Base-by-base conservation (phyloP, 164 flowering plant genomes). In the Piper betle region DNA sequence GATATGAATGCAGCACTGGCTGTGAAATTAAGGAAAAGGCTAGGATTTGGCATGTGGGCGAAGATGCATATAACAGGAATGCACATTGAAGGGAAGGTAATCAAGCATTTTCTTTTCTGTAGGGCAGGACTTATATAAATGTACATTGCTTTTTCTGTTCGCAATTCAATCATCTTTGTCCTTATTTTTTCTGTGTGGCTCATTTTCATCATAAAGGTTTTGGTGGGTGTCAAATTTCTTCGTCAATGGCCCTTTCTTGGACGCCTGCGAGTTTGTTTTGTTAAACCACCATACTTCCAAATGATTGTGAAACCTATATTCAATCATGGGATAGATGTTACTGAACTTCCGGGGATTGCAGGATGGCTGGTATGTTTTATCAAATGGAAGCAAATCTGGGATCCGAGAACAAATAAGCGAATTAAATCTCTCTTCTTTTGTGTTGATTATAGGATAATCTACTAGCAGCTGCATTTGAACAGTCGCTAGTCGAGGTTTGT, bases 81-180 rank as follows among this genome's bases (percentile, higher is more conserved):
- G 96, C 99, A 91, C 68, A 72, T 94, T 42, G 99, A 94, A 77
- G 99, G 97, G 64, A 94, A 87, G 96, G 99, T 94, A 75, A 57
- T 46, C 41, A 8, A 54, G 2, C 20, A 10, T 5, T 33, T 17
- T 57, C 10, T 2, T 10, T 6, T 25, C 15, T 20, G 33, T 12
- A 10, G 18, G 37, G 17, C 33, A 42, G 50, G 3, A 10, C 4
- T 41, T 40, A 8, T 43, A 38, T 20, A 41, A 17, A 59, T 55
- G 58, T 55, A 19, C 10, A 33, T 13, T 1, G 25, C 1, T 33
- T 38, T 15, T 19, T 25, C 4, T 55, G 33, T 4, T 19, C 3
- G 13, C 12, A 6, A 6, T 15, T 9, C 39, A 42, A 42, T 15
- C 43, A 41, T 20, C 5, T 60, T n/a, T 18, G 6, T 53, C 6